Evolutionary conservation across 164 flowering plant species (phyloP), one percentile per base, ranked within the genome.

Genomic region (Kingdonia uniflora): DNA sequence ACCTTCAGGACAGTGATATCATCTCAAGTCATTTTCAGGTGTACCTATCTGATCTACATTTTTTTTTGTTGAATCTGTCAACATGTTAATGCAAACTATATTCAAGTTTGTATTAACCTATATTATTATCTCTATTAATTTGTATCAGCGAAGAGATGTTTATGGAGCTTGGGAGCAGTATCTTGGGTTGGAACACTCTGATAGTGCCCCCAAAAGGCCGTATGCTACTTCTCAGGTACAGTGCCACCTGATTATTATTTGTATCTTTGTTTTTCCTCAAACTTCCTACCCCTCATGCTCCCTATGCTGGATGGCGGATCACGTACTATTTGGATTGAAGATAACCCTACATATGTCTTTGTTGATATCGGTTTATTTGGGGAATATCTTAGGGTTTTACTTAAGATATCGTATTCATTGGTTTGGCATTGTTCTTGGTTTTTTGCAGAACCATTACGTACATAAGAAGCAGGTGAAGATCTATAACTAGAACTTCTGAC

Each of bases 81-180:
- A 29, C 8, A 29, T 29, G 35, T 29, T 8, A 8, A 3, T 3
- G 35, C 35, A 29, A 8, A 29, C 8, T 3, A 3, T 29, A 3
- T 29, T 29, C 35, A 13, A 29, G 14, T 21, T 25, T 21, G 1
- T n/a, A 29, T 2, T 44, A 8, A 10, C 16, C 14, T 33, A 44
- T 52, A 4, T 2, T 19, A 22, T 16, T 23, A 24, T 14, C 10
- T 47, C 11, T n/a, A 29, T 8, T 29, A 19, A 2, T 41, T 20
- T 21, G 19, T 41, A 21, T 38, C 76, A 91, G 96, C 79, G 87
- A 71, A 77, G 87, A 76, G 96, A 91, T 71, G 94, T 85, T 42
- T 85, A 91, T 77, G 96, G 96, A 38, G 92, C 96, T 55, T 91
- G 98, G 98, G 95, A 91, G 70, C 98, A 91, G 54, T 91, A 91